Base-by-base conservation (phyloP, 1,139 yeast species). In the Pichia sp. region DNA sequence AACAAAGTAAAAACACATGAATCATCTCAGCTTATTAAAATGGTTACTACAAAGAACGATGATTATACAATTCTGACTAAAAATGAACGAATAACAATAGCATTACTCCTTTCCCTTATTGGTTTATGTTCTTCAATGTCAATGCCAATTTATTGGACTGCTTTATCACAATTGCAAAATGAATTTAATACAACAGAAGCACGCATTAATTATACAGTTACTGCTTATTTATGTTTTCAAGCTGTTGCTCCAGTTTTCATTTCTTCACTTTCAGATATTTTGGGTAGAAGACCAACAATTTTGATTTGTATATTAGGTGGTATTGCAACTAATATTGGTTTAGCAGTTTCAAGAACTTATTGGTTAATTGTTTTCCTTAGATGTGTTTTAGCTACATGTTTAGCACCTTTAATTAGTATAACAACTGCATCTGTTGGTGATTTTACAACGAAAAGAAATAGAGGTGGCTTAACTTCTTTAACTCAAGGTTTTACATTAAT, bases 71-170 rank as follows among this genome's bases (percentile, higher is more conserved):
- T 73, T 2, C 64, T 72, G 37, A 59, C 66, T 0, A 43, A 44
- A 2, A 32, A 44, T 2, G 78, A 74, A 47, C 65, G 68, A 45
- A 47, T 57, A 31, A 28, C 61, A 7, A 54, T 77, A 20, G 68
- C 73, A 0, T 41, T 62, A 0, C 53, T 75, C 3, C 65, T 74
- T 38, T 67, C 82, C 0, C 51, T 65, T 11, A 65, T 73, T 2
- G 80, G 82, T 0, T 58, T 79, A 30, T 77, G 81, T 65, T 82
- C 92, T 0, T 68, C 87, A 0, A 63, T 82, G n/a, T 76, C 86
- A 3, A 73, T 78, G 47, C 80, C 92, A 0, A 82, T 85, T 24
- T 85, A 82, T 57, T 80, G 81, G 59, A 94, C 94, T 0, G 87
- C 86, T 0, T 62, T 86, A 25, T 74, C 80, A 0, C 69, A 69